These are phyloP conservation scores for Exophiala phaeomuriformis DNA, from an alignment of 2,329 filamentous ascomycete species.

Conservation along the genomic window DNA sequence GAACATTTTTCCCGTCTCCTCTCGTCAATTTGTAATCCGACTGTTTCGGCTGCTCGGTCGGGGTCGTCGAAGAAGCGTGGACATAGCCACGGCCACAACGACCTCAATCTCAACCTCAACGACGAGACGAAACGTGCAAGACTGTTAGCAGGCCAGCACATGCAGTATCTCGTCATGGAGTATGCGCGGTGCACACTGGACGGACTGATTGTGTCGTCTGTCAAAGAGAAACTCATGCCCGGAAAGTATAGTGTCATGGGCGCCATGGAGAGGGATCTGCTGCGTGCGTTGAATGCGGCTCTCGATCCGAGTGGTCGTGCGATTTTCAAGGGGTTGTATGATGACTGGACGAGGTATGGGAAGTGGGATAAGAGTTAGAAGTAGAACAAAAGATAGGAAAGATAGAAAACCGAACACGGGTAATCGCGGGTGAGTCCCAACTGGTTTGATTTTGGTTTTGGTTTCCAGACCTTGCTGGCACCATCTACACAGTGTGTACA, in stretches of 20 bases:
- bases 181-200: constrained; percentile 50
- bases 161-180: constrained; percentile 51
- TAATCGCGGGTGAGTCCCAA: not conserved
- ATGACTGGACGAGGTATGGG: constrained; percentile 45
- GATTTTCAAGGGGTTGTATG: constrained; percentile 48
- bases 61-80: constrained; percentile 34
- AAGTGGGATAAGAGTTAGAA: constrained; percentile 41
- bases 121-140: constrained; percentile 55
- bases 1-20: constrained; percentile 49
- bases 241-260: constrained; percentile 49
- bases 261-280: constrained; percentile 45
- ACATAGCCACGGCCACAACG: constrained; percentile 2
- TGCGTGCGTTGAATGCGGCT: constrained; percentile 46
- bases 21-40: constrained; percentile 55
- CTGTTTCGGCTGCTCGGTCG: constrained; percentile 46
- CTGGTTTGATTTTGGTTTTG: too few species aligned
- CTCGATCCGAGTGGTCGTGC: constrained; percentile 47
- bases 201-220: constrained; percentile 43
- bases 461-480: too few species aligned
- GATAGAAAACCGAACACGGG: not conserved
- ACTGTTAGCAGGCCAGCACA: constrained; percentile 50
- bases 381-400: not conserved
- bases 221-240: constrained; percentile 47
- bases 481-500: not conserved
- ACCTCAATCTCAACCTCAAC: constrained; percentile 35